Evolutionary conservation across 2,329 filamentous ascomycete species (phyloP).

Genomic region (Colletotrichum plurivorum): DNA sequence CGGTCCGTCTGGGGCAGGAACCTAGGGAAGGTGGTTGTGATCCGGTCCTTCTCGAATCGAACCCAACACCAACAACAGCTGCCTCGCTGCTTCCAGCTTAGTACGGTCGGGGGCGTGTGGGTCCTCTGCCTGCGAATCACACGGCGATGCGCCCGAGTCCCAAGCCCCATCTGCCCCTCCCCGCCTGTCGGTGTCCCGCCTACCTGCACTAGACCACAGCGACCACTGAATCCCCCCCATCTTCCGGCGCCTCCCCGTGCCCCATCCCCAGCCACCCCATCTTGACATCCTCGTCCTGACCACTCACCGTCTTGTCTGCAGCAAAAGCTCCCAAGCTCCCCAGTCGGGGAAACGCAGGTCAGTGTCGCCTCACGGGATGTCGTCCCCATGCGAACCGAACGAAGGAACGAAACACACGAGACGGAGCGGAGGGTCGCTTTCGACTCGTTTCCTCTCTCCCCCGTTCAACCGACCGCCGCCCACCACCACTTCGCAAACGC

Average conservation of each 20-base stretch:
- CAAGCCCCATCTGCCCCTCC: background rate
- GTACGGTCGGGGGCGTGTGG: too few species aligned
- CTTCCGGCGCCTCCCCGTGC: constrained; percentile 25
- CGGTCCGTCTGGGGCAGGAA: too few species aligned
- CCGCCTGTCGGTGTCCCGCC: constrained; percentile 10
- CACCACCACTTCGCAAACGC: constrained; percentile 12
- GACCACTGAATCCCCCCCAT: constrained; percentile 5
- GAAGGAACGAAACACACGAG: constrained; percentile 10
- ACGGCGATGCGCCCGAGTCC: constrained; percentile 16
- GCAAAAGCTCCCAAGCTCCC: constrained; percentile 2
- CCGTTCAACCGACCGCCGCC: background rate
- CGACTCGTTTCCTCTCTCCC: constrained; percentile 12
- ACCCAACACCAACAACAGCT: constrained; percentile 4
- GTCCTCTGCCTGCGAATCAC: constrained; percentile 20
- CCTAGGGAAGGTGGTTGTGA: background rate
- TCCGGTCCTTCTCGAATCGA: constrained; percentile 31
- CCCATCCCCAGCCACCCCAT: constrained; percentile 31
- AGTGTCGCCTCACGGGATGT: constrained; percentile 21
- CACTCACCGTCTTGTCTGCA: constrained; percentile 35
- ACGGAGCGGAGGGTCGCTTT: constrained; percentile 6
- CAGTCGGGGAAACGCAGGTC: constrained; percentile 10
- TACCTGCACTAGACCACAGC: too few species aligned
- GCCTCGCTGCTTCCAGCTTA: constrained; percentile 20
- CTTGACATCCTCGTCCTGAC: constrained; percentile 18
- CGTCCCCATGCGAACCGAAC: constrained; percentile 33